Evolutionary conservation across 257 asterid genomes (phyloP).

Genomic region (Catharanthus roseus): DNA sequence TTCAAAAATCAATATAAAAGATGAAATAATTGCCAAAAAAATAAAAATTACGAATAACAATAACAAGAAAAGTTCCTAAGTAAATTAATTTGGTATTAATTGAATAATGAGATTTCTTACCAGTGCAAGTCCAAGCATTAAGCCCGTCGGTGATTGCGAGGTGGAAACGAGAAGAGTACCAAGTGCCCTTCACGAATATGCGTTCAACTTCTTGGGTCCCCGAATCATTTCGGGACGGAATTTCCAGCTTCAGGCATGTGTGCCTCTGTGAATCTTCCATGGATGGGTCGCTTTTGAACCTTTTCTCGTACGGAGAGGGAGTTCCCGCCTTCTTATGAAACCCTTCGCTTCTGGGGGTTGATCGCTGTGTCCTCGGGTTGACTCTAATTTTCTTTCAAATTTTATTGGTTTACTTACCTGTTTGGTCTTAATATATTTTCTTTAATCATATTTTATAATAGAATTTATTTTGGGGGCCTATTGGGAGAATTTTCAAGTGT

Average conservation of each 20-base stretch:
- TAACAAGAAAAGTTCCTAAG: neutral
- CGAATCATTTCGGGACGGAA: conserved; percentile 20
- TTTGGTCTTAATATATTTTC: too few species aligned
- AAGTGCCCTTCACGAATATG: conserved; percentile 77
- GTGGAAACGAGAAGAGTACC: conserved; percentile 70
- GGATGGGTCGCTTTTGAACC: neutral
- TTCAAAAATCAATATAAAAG: conserved; percentile 10
- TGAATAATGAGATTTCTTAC: conserved; percentile 21
- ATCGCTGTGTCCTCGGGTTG: too few species aligned
- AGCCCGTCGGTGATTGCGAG: conserved; percentile 65
- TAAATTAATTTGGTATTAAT: neutral
- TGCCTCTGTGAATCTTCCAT: conserved; percentile 38
- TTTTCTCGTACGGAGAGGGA: neutral
- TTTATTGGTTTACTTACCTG: too few species aligned
- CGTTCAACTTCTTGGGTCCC: conserved; percentile 32
- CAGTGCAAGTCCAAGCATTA: conserved; percentile 70
- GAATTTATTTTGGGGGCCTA: too few species aligned
- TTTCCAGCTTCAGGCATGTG: conserved; percentile 72
- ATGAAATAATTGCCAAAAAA: neutral
- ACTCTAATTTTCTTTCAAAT: too few species aligned
- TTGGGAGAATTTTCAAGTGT: too few species aligned
- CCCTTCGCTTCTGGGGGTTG: neutral
- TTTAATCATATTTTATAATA: too few species aligned
- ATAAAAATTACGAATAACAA: neutral
- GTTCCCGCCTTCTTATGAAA: conserved; percentile 3